Conservation (phyloP, 176 grass and related monocot genomes). For the Hordeum marinum region DNA sequence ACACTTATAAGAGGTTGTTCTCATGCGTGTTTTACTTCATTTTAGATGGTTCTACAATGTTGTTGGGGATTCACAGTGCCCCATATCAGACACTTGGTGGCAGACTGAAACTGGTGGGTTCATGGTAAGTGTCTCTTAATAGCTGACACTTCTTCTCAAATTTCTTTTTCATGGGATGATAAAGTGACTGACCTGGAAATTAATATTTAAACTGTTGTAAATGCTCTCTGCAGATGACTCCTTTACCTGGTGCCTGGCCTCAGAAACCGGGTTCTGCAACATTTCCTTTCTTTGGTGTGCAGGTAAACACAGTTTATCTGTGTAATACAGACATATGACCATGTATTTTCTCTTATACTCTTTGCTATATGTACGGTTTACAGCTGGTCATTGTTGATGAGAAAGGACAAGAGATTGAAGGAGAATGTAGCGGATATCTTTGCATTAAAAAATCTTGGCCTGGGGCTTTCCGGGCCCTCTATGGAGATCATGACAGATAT, state of each 20-base stretch:
- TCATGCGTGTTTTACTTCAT: conserved; percentile 30
- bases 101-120: conserved; percentile 97
- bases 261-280: conserved; percentile 85
- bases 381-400: conserved; percentile 76
- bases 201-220: conserved; percentile 6
- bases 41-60: conserved; percentile 92
- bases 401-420: conserved; percentile 80
- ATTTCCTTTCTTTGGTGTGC: conserved; percentile 87
- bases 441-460: conserved; percentile 90
- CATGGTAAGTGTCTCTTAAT: conserved; percentile 56
- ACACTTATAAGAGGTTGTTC: neutral
- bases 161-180: neutral
- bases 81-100: conserved; percentile 98
- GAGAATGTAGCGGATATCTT: conserved; percentile 83
- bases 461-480: conserved; percentile 75
- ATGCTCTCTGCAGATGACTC: conserved; percentile 59
- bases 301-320: conserved; percentile 46
- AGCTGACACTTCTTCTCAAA: neutral
- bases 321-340: neutral
- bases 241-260: conserved; percentile 74
- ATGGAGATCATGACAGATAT: conserved; percentile 87
- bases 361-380: neutral
- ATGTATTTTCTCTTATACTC: neutral
- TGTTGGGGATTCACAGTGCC: conserved; percentile 80
- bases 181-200: neutral